Percentiles rank a stretch among this genome's conserved stretches.
These are phyloP conservation scores for Colletotrichum musicola DNA, from an alignment of 2,329 filamentous ascomycete genomes.

Conservation along the genomic window DNA sequence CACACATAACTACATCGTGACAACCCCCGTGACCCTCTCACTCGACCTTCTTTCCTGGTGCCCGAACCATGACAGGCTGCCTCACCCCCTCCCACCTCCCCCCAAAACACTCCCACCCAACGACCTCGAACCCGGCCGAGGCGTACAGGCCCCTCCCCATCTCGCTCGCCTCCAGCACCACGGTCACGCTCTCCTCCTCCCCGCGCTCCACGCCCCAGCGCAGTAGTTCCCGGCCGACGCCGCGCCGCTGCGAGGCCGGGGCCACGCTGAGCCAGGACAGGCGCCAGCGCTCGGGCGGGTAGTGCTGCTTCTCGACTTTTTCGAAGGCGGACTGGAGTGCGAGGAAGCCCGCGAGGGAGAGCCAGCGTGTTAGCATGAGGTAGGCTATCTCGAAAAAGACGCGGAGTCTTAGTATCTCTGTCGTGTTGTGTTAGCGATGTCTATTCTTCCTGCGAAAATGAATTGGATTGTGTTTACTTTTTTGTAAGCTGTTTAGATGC, in stretches of 20 bases:
- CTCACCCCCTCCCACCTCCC: not conserved
- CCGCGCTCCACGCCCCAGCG: conserved; percentile 12
- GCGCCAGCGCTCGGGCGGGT: conserved; percentile 20
- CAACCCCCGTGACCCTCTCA: not conserved
- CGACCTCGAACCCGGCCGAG: not conserved
- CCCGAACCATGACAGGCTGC: conserved; percentile 12
- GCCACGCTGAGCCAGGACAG: conserved; percentile 5
- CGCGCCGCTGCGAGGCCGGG: not conserved
- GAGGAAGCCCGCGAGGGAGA: no score
- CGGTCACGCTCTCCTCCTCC: conserved; percentile 6
- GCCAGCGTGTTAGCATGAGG: no score
- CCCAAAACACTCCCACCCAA: conserved; percentile 1
- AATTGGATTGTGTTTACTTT: no score
- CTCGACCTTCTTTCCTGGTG: not conserved
- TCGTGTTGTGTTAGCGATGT: no score
- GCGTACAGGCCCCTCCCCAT: not conserved
- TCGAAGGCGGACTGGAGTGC: no score
- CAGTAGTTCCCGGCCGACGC: not conserved
- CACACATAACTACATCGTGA: no score
- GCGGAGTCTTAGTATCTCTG: not conserved
- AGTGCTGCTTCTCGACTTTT: not conserved
- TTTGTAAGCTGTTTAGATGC: not conserved
- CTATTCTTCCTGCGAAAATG: no score
- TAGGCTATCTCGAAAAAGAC: not conserved
- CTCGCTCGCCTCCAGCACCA: conserved; percentile 10